These are phyloP conservation scores for Ilyonectria sp. DNA, from an alignment of 2,329 filamentous ascomycete species.

Conservation along the genomic window DNA sequence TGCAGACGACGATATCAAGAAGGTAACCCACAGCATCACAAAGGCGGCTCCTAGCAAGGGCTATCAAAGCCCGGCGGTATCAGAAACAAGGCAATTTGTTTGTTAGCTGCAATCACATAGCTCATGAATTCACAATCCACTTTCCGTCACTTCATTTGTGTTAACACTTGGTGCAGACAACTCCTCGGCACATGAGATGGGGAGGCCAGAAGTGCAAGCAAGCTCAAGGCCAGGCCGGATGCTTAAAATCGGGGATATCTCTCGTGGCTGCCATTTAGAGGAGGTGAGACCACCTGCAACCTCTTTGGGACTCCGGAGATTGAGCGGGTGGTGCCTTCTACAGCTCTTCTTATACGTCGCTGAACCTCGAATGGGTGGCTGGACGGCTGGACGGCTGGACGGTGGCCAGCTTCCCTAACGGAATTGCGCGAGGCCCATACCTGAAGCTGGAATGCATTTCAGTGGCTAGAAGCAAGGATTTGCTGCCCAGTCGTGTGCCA, in stretches of 20 bases:
- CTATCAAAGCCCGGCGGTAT: too few relatives aligned
- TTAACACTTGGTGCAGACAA: neutral
- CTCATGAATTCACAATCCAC: neutral
- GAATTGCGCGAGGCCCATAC: neutral
- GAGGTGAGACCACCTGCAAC: constrained; percentile 1
- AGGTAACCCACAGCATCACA: too few relatives aligned
- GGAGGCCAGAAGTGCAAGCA: neutral
- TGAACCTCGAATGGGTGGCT: neutral
- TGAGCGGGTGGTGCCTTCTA: neutral
- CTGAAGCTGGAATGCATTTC: constrained; percentile 49
- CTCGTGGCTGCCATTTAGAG: neutral
- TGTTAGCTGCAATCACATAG: neutral
- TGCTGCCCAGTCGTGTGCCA: constrained; percentile 31
- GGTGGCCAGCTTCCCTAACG: neutral
- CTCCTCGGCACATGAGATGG: neutral
- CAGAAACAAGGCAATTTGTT: too few relatives aligned
- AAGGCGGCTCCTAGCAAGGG: too few relatives aligned
- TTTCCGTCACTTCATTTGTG: neutral
- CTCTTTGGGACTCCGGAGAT: too few relatives aligned
- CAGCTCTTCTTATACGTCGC: neutral
- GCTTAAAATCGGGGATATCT: neutral
- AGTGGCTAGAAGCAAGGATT: constrained; percentile 35
- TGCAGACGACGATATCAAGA: too few relatives aligned
- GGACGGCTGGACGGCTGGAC: too few relatives aligned
- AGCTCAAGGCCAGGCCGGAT: neutral